phyloP scores from a whole-genome alignment of 495 filamentous ascomycete species.

The Ramalina intermedia region DNA sequence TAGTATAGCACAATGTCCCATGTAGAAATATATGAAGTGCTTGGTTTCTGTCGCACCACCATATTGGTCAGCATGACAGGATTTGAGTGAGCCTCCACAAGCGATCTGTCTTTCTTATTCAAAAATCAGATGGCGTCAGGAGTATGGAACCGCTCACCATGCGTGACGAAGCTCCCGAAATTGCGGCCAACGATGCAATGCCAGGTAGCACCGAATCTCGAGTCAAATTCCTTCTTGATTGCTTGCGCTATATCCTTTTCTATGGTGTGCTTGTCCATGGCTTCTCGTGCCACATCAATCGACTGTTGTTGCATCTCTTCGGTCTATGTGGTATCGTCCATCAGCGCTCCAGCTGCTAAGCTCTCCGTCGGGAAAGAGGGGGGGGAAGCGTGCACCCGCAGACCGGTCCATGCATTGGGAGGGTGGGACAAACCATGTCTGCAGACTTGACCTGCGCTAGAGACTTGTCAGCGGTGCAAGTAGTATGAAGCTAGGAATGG shows the following conservation, averaged over 20 bases:
- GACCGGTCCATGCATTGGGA: neutral
- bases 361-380: neutral
- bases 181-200: constrained; percentile 98
- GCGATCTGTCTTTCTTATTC: neutral
- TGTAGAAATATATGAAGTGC: constrained; percentile 99
- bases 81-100: neutral
- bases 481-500: neutral
- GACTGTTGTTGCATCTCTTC: constrained; percentile 95
- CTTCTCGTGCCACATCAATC: constrained; percentile 84
- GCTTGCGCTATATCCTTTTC: constrained; percentile 98
- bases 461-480: constrained; percentile 19
- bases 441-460: constrained; percentile 90
- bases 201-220: constrained; percentile 87
- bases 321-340: constrained; percentile 38
- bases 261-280: constrained; percentile 81
- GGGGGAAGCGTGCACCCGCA: neutral
- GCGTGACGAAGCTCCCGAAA: constrained; percentile 97
- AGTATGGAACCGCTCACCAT: constrained; percentile 44
- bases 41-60: constrained; percentile 60
- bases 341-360: neutral
- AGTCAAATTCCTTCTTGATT: constrained; percentile 95
- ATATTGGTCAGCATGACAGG: neutral
- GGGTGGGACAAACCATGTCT: constrained; percentile 63
- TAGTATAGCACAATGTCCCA: constrained; percentile 94
- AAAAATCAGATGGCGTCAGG: neutral